Conservation (phyloP, 1,284 basidiomycete species). For the Fereydounia khargensis region DNA sequence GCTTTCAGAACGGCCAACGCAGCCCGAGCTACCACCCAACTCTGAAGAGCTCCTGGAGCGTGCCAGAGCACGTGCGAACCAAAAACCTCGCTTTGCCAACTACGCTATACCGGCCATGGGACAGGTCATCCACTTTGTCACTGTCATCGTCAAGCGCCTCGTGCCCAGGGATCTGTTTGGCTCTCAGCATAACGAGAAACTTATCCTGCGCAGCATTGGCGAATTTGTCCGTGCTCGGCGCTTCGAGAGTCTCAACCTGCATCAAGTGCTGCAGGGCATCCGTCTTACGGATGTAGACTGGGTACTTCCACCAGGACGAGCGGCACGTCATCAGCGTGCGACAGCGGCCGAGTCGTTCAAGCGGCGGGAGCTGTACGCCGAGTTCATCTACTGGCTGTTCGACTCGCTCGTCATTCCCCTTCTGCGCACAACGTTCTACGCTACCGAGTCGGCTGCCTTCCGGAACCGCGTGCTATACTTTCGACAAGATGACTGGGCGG, state of each 20-base stretch:
- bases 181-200: slow-evolving; percentile 67
- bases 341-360: slow-evolving; percentile 71
- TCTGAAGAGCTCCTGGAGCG: background rate
- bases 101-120: slow-evolving; percentile 66
- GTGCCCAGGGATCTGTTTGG: slow-evolving; percentile 80
- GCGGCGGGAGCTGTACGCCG: slow-evolving; percentile 73
- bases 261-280: slow-evolving; percentile 75
- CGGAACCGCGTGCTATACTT: slow-evolving; percentile 88
- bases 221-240: slow-evolving; percentile 72
- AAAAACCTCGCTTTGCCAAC: slow-evolving; percentile 75
- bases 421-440: slow-evolving; percentile 86
- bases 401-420: slow-evolving; percentile 79
- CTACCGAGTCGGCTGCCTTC: slow-evolving; percentile 85
- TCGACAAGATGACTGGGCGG: slow-evolving; percentile 85
- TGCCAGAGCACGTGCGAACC: slow-evolving; percentile 55
- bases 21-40: background rate
- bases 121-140: slow-evolving; percentile 62
- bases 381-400: slow-evolving; percentile 90
- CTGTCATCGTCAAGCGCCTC: slow-evolving; percentile 66
- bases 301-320: slow-evolving; percentile 63
- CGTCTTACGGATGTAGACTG: slow-evolving; percentile 77
- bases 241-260: slow-evolving; percentile 78
- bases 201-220: slow-evolving; percentile 68
- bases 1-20: slow-evolving; percentile 14
- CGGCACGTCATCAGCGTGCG: slow-evolving; percentile 48